Base-by-base conservation (phyloP, 768 basidiomycete species). In the Mycena polygramma region DNA sequence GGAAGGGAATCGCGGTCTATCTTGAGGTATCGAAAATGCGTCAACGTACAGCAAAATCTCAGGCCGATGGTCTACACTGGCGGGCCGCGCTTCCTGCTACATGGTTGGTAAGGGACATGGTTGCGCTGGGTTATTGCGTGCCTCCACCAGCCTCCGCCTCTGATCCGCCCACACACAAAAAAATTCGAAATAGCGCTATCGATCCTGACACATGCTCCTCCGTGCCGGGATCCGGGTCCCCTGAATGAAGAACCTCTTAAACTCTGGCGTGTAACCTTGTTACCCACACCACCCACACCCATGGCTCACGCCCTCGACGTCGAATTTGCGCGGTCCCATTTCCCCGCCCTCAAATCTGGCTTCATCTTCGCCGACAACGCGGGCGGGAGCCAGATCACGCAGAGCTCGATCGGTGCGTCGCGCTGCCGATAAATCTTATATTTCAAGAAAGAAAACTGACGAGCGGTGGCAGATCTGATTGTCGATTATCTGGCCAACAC, bases 331-430 rank as follows among this genome's bases (percentile, higher is more conserved):
- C 88, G 91, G 62, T 82, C 86, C 37, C 85, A 86, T 45, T 94
- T 94, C 76, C 93, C 92, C 5, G 80, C 90, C 5, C 81, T 94
- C 35, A 77, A 82, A 37, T 80, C 83, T 1, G 89, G 88, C 2
- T 93, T 84, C 74, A 85, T 92, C 69, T 94, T 87, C 74, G 93
- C 85, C 4, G 93, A 94, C 81, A 94, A 92, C 68, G 93, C 93
- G 0, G 93, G 92, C 0, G 93, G 92, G 10, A 93, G 92, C 4
- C 93, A 87, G 49, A 68, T 75, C 45, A 72, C 70, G 20, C 74
- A 70, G 57, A 80, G 79, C 57, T 89, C 90, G 39, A 87, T 89
- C 4, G 59, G 59, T 49, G n/a, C 7, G 58, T 60, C 3, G 7
- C 30, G 26, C 22, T 35, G 24, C 35, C 9, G 14, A 37, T 13